Percentiles rank a stretch among this genome's conserved stretches.
Conservation (phyloP, 257 asterid genomes). For the Marsdenia floribunda region DNA sequence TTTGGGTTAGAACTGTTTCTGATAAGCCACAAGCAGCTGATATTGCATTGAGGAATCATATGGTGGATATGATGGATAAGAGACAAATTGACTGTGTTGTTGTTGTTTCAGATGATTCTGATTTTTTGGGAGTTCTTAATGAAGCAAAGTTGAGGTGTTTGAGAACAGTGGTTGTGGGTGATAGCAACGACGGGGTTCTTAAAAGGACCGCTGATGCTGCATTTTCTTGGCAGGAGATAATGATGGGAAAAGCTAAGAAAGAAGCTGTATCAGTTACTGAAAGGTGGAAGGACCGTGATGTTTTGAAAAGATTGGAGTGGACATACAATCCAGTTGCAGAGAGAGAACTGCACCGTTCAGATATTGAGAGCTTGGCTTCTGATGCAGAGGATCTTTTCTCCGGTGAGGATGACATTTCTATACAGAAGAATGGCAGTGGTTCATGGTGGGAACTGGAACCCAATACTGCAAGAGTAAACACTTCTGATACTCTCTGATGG, state of each 20-base stretch:
- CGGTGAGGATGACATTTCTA: slow-evolving; percentile 32
- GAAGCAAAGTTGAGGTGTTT: slow-evolving; percentile 82
- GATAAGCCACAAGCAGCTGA: slow-evolving; percentile 83
- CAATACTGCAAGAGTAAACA: background rate
- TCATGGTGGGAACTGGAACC: slow-evolving; percentile 71
- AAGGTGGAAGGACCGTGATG: slow-evolving; percentile 71
- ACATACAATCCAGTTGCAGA: slow-evolving; percentile 56
- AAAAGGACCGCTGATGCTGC: slow-evolving; percentile 76
- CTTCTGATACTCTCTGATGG: background rate
- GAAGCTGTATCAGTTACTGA: slow-evolving; percentile 76
- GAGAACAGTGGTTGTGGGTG: slow-evolving; percentile 87
- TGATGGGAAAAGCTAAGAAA: slow-evolving; percentile 73
- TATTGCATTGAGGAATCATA: slow-evolving; percentile 52
- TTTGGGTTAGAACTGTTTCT: slow-evolving; percentile 66
- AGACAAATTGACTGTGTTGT: slow-evolving; percentile 60
- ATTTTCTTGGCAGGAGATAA: slow-evolving; percentile 82
- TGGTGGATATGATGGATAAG: slow-evolving; percentile 76
- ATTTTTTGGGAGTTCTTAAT: slow-evolving; percentile 57
- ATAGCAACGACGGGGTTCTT: slow-evolving; percentile 46
- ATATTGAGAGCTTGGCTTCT: slow-evolving; percentile 39
- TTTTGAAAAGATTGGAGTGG: slow-evolving; percentile 76
- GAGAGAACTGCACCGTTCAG: slow-evolving; percentile 26
- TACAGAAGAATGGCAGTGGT: slow-evolving; percentile 26
- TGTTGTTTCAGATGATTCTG: slow-evolving; percentile 83
- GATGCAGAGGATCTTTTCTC: slow-evolving; percentile 37